Base-by-base conservation (phyloP, 1,139 yeast species). In the Protomyces inundatus region DNA sequence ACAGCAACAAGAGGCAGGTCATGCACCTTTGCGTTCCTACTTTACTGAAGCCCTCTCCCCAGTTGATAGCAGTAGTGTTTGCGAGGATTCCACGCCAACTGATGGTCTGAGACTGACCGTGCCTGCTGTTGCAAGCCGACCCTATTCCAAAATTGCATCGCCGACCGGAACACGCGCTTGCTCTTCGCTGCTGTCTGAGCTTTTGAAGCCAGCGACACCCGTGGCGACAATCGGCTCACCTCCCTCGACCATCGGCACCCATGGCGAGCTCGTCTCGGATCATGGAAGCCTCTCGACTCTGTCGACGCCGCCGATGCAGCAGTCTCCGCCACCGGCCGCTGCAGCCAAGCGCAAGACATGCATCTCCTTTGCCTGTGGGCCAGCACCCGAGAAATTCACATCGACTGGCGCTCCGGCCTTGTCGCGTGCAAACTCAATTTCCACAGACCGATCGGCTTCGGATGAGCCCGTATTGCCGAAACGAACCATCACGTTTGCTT, bases 81-180 rank as follows among this genome's bases (percentile, higher is more conserved):
- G 23, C 23, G 23, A 23, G 23, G 23, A 23, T 23, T 23, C 23
- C 23, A 23, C 23, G 23, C 23, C 23, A 23, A 23, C 23, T 23
- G 23, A 23, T 23, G 23, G 23, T 23, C 2, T 23, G 23, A 23
- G 23, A 23, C 23, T 23, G 23, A 23, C 23, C 23, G 23, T 23
- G 23, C 23, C 23, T 23, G 23, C 23, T 23, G 23, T 23, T 2
- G 23, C 39, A n/a, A n/a, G 48, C 16, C 16, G 48, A 7, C 48
- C 62, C 23, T 52, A 51, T 42, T 35, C 42, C 46, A 52, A 58
- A 30, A 52, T 50, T 6, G 37, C 54, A 34, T 34, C 54, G 34
- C 45, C 62, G 3, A 36, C 62, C 6, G 46, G 62, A 37, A 58
- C 62, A 9, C 33, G 62, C 23, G 45, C 62, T n/a, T 58, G 62